phyloP scores from a whole-genome alignment of 352 stramenopile species.

The Blastocystis sp. region DNA sequence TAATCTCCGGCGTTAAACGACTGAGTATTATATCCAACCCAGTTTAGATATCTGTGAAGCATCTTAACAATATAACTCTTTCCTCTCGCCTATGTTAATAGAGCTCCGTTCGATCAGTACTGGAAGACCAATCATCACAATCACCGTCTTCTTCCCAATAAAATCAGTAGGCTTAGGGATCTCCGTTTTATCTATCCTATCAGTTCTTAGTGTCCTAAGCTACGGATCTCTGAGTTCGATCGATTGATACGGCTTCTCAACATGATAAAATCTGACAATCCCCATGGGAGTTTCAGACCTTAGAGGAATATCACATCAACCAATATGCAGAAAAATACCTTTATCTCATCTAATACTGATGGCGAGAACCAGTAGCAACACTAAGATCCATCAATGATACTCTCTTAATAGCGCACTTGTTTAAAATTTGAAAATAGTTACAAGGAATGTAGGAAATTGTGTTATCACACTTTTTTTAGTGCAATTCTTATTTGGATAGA shows the following conservation, averaged over 20 bases:
- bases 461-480: too few relatives aligned
- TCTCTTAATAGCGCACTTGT: too few relatives aligned
- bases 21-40: slow-evolving; percentile 75
- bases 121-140: slow-evolving; percentile 80
- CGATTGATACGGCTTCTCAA: neutral
- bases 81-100: slow-evolving; percentile 68
- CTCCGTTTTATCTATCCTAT: slow-evolving; percentile 15
- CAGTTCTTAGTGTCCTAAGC: neutral
- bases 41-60: slow-evolving; percentile 76
- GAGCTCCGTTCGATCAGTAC: neutral
- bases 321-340: too few relatives aligned
- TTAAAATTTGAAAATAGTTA: too few relatives aligned
- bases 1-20: slow-evolving; percentile 81
- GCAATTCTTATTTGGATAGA: too few relatives aligned
- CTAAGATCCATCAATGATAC: too few relatives aligned
- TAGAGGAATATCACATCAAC: too few relatives aligned
- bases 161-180: neutral
- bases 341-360: too few relatives aligned
- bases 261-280: neutral
- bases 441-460: too few relatives aligned
- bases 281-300: neutral
- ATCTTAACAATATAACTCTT: slow-evolving; percentile 83
- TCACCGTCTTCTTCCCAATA: slow-evolving; percentile 71
- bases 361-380: too few relatives aligned
- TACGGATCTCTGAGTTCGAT: slow-evolving; percentile 28